A percentile compares a stretch with the other conserved stretches of the same genome.
Evolutionary conservation across 768 basidiomycete genomes (phyloP).

Genomic region (Leccinum variicolor): DNA sequence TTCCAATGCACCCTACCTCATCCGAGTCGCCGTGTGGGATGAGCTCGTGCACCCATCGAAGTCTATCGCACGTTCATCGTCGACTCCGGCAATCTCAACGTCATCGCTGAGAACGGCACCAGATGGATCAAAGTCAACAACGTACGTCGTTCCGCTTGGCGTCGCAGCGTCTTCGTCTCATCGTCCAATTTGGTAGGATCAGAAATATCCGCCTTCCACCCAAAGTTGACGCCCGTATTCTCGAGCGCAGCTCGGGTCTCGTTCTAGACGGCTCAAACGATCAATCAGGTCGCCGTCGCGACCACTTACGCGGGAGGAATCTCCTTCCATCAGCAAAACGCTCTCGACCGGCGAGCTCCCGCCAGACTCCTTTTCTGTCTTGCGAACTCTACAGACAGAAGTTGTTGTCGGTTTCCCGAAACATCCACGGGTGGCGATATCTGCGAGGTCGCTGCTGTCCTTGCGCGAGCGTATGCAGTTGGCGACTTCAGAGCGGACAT

Average conservation of each 20-base stretch:
- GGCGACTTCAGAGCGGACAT: not conserved
- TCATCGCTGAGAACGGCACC: conserved; percentile 71
- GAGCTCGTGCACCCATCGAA: conserved; percentile 62
- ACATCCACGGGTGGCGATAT: conserved; percentile 40
- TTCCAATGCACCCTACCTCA: conserved; percentile 77
- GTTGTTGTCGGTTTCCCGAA: conserved; percentile 71
- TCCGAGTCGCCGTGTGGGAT: conserved; percentile 68
- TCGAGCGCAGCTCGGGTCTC: not conserved
- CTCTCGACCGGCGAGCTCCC: conserved; percentile 24
- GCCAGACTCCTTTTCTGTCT: conserved; percentile 11
- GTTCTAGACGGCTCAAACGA: conserved; percentile 29
- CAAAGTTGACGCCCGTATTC: too few relatives aligned
- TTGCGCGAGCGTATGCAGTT: conserved; percentile 2
- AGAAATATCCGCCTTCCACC: conserved; percentile 43
- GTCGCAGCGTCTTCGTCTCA: not conserved
- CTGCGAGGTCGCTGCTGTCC: not conserved
- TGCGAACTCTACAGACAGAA: conserved; percentile 32
- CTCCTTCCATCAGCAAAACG: conserved; percentile 17
- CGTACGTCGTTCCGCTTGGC: conserved; percentile 60
- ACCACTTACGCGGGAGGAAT: conserved; percentile 10
- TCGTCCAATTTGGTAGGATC: conserved; percentile 42
- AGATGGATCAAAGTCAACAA: conserved; percentile 87
- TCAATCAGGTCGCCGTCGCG: conserved; percentile 23
- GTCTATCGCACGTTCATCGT: conserved; percentile 55
- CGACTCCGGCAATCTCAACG: conserved; percentile 63